Evolutionary conservation across 1,284 basidiomycete species (phyloP), one percentile per base, ranked within the genome.

Genomic region (Athelia psychrophila): DNA sequence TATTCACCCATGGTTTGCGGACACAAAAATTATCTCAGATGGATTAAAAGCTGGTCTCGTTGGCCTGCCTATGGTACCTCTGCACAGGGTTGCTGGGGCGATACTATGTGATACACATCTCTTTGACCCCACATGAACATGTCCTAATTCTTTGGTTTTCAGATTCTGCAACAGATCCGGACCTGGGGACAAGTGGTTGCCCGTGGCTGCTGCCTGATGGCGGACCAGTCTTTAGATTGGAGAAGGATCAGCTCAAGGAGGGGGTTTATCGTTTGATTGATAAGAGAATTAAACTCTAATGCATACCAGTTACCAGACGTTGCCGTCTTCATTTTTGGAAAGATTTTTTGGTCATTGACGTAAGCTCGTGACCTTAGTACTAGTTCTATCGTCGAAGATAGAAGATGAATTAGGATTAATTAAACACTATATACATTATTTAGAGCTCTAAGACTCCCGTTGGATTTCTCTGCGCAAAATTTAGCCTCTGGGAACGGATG

Each of bases 1-100:
- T 53, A 74, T 84, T 30, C 79, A 78, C 52, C 81, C 81, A 0
- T 82, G 72, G 63, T 81, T 79, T 54, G 77, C 76, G 9, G 79
- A 81, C 46, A 83, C 79, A 3, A 66, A 59, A 20, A 81, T 83
- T 51, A 57, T 83, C 1, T 67, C 71, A 3, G 54, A 67, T 13
- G 52, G 61, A 2, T 53, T 71, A 1, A 79, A 76, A 56, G 54
- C 77, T 24, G 44, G 76, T 48, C 66, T 83, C 10, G 74, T 76
- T 0, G 81, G 81, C 8, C 69, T 82, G 25, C 81, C 82, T 6
- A 58, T 76, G 22, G 72, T 74, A 2, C 74, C 79, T 18, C 66
- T 80, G 8, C 58, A 66, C 9, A 74, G 78, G 25, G 68, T 83
- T 25, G 78, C 77, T 16, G 76, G 73, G 3, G 73, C 80, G 1